Percentiles rank a stretch among this genome's conserved stretches.
Evolutionary conservation across 2,329 filamentous ascomycete species (phyloP).

Genomic region (Clarireedia hainanense): DNA sequence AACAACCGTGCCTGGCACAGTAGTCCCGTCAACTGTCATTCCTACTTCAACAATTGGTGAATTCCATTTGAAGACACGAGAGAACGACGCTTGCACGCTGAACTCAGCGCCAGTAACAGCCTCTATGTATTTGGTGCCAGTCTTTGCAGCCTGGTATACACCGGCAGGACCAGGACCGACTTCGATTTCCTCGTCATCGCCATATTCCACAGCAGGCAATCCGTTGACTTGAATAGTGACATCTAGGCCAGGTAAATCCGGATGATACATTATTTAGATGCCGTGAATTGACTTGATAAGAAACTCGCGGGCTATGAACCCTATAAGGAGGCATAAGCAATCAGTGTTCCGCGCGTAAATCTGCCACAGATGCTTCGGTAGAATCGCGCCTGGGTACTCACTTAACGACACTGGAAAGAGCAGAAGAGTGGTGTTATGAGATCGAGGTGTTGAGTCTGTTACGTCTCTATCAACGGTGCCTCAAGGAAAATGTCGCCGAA

Average conservation of each 20-base stretch:
- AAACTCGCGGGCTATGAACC: no score
- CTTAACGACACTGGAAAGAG: no score
- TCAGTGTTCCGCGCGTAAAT: no score
- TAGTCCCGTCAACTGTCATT: not conserved
- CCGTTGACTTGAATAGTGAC: not conserved
- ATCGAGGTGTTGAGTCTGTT: no score
- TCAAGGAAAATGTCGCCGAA: no score
- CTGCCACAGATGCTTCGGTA: no score
- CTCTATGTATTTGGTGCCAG: constrained; percentile 5
- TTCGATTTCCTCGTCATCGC: constrained; percentile 7
- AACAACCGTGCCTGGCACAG: no score
- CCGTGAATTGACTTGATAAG: no score
- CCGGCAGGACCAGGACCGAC: not conserved
- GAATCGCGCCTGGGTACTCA: no score
- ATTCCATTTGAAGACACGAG: not conserved
- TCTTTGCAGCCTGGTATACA: not conserved
- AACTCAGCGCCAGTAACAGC: not conserved
- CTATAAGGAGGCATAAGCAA: no score
- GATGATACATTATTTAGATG: not conserved
- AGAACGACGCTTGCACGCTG: not conserved
- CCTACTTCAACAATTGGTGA: not conserved
- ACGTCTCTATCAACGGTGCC: no score
- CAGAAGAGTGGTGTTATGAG: no score
- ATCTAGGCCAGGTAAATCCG: not conserved
- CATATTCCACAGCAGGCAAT: not conserved